Percentiles rank a stretch among this genome's conserved stretches.
Evolutionary conservation across 441 rosid species (phyloP).

Genomic region (Pelargonium citronellum): DNA sequence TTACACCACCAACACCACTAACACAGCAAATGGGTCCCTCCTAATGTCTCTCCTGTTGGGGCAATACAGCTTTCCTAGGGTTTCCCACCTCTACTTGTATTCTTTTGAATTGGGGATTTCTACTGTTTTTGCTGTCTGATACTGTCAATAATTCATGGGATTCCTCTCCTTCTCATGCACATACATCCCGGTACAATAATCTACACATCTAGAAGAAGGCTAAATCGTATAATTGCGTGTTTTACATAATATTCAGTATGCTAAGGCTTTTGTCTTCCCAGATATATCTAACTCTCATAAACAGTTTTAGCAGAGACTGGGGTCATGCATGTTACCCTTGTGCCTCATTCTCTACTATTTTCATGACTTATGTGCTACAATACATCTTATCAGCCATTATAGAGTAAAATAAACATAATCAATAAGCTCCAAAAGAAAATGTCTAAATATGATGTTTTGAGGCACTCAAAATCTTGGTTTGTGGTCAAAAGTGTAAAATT

Average conservation of each 20-base stretch:
- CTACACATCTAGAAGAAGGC: conserved; percentile 8
- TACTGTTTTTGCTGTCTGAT: conserved; percentile 10
- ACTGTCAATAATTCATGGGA: conserved; percentile 23
- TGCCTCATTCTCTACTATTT: no score
- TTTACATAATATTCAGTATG: not conserved
- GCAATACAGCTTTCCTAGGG: conserved; percentile 50
- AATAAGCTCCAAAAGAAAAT: not conserved
- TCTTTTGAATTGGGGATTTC: conserved; percentile 16
- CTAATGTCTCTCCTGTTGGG: conserved; percentile 40
- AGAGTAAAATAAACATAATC: not conserved
- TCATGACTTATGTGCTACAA: not conserved
- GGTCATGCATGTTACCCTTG: no score
- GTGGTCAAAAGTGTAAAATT: not conserved
- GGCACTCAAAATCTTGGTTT: not conserved
- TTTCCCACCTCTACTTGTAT: conserved; percentile 28
- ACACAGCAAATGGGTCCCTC: conserved; percentile 31
- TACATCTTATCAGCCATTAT: not conserved
- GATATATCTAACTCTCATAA: not conserved
- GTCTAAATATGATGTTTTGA: not conserved
- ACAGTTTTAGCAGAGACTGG: not conserved
- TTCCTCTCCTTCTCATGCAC: conserved; percentile 9
- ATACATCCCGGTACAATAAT: not conserved
- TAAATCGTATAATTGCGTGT: not conserved
- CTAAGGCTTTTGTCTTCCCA: not conserved
- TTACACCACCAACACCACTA: conserved; percentile 28